A percentile compares a stretch with the other conserved stretches of the same genome.
Evolutionary conservation across 169 alveolate species (phyloP).

Genomic region (Plasmodium knowlesi): DNA sequence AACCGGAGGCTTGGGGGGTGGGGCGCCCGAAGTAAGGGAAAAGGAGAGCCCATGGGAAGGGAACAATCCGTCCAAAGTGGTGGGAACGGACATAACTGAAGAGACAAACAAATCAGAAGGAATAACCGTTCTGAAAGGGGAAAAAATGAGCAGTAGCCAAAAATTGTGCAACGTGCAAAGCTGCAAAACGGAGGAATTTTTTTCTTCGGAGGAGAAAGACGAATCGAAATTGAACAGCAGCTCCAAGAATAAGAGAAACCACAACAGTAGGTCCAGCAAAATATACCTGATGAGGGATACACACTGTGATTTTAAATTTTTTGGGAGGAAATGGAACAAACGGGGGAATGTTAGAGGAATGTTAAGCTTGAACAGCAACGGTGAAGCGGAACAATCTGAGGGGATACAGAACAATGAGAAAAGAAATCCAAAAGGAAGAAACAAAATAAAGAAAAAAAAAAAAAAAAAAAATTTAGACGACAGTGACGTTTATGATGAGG

Average conservation of each 20-base stretch:
- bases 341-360: background rate
- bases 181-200: background rate
- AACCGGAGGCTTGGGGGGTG: background rate
- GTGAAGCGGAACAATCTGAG: background rate
- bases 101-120: no score
- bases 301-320: background rate
- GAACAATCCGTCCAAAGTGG: no score
- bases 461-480: conserved; percentile 13
- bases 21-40: background rate
- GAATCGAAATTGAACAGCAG: background rate
- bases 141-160: background rate
- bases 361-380: background rate
- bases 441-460: background rate
- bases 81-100: background rate
- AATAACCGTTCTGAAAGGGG: background rate
- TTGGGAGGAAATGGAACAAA: background rate
- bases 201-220: background rate
- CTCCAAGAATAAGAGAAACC: background rate
- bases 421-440: background rate
- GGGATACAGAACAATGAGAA: background rate
- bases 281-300: conserved; percentile 25
- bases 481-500: conserved; percentile 21
- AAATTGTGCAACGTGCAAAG: background rate
- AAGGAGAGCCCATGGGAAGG: no score
- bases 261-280: background rate